A percentile compares a stretch with the other conserved stretches of the same genome.
These are phyloP conservation scores for Xylaria sp. DNA, from an alignment of 2,329 filamentous ascomycete species.

Conservation along the genomic window DNA sequence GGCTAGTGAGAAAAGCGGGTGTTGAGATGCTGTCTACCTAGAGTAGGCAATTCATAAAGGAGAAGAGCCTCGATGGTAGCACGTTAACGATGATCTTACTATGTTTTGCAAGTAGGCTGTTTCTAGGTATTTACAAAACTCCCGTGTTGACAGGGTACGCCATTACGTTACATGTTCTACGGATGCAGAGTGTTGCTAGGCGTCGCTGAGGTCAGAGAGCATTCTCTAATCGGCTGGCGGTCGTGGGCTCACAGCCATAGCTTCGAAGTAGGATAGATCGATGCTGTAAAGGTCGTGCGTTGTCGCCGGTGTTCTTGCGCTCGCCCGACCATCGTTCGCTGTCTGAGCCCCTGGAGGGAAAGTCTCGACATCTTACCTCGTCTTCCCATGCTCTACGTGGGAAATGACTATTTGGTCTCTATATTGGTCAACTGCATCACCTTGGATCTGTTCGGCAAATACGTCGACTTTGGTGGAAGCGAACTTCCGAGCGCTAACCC, in stretches of 20 bases:
- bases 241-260: constrained; percentile 13
- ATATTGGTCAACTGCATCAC: constrained; percentile 61
- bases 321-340: background rate
- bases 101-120: background rate
- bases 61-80: background rate
- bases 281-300: background rate
- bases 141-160: too few relatives aligned
- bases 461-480: constrained; percentile 67
- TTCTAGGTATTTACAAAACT: too few relatives aligned
- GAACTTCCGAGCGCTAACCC: constrained; percentile 79
- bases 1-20: background rate
- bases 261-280: constrained; percentile 1
- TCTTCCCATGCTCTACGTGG: constrained; percentile 41
- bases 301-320: background rate
- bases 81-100: background rate
- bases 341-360: background rate
- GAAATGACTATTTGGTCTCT: constrained; percentile 54
- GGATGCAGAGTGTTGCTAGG: background rate
- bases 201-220: background rate
- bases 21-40: background rate
- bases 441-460: constrained; percentile 63
- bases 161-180: background rate
- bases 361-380: background rate
- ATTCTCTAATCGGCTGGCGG: background rate
- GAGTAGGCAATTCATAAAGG: background rate